Evolutionary conservation across 2,329 filamentous ascomycete species (phyloP).

Genomic region (Monosporascus sp.): DNA sequence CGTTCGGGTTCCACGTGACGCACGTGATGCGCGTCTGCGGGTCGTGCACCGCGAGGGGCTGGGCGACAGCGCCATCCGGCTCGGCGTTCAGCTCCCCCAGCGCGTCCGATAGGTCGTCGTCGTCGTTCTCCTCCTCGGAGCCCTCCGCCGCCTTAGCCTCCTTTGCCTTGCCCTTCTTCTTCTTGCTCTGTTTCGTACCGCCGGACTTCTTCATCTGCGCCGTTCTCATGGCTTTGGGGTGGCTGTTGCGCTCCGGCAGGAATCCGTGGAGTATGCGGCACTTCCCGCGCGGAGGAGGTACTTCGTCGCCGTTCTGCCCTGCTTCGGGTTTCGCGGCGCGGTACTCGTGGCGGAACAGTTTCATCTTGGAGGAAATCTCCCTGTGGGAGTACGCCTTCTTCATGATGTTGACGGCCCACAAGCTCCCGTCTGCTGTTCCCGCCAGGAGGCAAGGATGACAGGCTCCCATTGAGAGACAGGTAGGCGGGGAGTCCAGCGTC

Average conservation of each 20-base stretch:
- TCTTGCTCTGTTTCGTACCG: slow-evolving; percentile 28
- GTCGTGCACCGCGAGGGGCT: slow-evolving; percentile 52
- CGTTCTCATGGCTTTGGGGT: slow-evolving; percentile 34
- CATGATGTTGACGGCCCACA: slow-evolving; percentile 45
- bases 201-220: slow-evolving; percentile 29
- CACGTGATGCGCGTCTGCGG: slow-evolving; percentile 58
- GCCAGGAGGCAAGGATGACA: slow-evolving; percentile 50
- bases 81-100: slow-evolving; percentile 23
- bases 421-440: slow-evolving; percentile 49
- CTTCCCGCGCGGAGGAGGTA: slow-evolving; percentile 36
- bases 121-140: slow-evolving; percentile 27
- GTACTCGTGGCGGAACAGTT: slow-evolving; percentile 52
- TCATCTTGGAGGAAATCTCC: slow-evolving; percentile 35
- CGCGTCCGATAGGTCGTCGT: slow-evolving; percentile 3
- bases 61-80: slow-evolving; percentile 22
- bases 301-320: slow-evolving; percentile 14
- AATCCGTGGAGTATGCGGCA: slow-evolving; percentile 50
- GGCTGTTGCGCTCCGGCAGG: slow-evolving; percentile 43
- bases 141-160: slow-evolving; percentile 9
- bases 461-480: slow-evolving; percentile 43
- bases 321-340: slow-evolving; percentile 27
- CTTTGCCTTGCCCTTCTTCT: slow-evolving; percentile 18
- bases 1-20: slow-evolving; percentile 65
- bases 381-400: slow-evolving; percentile 39
- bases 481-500: slow-evolving; percentile 45